Base-by-base conservation (phyloP, 1,284 basidiomycete species). In the Ustilago hordei region DNA sequence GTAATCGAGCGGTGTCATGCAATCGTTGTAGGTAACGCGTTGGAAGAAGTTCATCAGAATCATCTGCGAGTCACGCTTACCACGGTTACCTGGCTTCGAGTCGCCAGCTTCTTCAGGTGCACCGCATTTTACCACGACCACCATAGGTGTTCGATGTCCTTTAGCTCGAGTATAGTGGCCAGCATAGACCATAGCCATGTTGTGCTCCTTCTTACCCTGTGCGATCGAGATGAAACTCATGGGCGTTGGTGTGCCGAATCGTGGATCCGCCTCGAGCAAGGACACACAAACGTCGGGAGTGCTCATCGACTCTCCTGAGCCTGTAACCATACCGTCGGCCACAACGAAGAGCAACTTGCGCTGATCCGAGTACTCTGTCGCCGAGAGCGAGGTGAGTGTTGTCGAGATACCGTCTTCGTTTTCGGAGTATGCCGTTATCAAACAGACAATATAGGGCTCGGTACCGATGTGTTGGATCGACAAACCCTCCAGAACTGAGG, bases 1-100 rank as follows among this genome's bases (percentile, higher is more conserved):
- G 85, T 95, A 99, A 86, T 99, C 97, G 82, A 99, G 90, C 11
- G 97, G 97, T 17, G 91, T 91, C 95, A 99, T 99, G 74, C 95
- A 93, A 86, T 99, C 97, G 86, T 99, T 98, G 88, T 98, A 99
- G 13, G 97, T 99, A 82, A 98, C 95, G 55, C 94, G 92, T 61
- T 95, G 95, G 89, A 99, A 98, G 87, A 99, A 99, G 88, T 98
- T 98, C 96, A 99, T 99, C 80, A 99, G 89, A 82, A 99, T 93
- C 82, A 99, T 92, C 86, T 99, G 97, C 87, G 94, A 95, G 88
- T 99, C 97, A 60, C 97, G 93, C 87, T 99, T 99, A 79, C 97
- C 97, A 79, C 97, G 90, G 88, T 99, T 99, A 17, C 97, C 97
- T 2, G 96, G 95, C 86, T 99, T 99, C 88, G 92, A 92, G 74